Base-by-base conservation (phyloP, 257 asterid species). In the Fraxinus americana region DNA sequence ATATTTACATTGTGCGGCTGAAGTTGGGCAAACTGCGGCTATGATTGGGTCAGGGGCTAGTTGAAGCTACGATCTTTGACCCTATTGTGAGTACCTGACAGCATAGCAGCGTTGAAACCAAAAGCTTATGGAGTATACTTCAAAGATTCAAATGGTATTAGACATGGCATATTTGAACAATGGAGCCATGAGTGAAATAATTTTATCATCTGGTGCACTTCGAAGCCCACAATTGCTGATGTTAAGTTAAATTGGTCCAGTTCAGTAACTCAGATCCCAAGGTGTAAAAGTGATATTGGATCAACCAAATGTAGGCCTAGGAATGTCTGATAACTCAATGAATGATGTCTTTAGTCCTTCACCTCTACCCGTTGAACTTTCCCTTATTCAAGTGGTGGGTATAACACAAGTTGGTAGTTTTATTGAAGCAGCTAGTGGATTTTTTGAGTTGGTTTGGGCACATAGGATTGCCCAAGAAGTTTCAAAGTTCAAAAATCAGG, bases 311-410 rank as follows among this genome's bases (percentile, higher is more conserved):
- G 96, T 94, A 74, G 98, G 99, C 23, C 90, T 85, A 35, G 95
- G 89, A 38, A 88, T 94, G 92, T 75, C 94, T 0, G 99, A 94
- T 74, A 94, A 94, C 65, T 97, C 99, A 25, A 83, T 86, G 90
- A 94, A 90, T 67, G 86, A 85, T 3, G 39, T 92, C 17, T 7
- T 91, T 17, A 34, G 92, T 19, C 97, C 97, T 27, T 83, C 89
- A 3, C 86, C 85, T 0, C 81, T 71, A 41, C 86, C 90, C 6
- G 88, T 91, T 0, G 94, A 88, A 36, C 48, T 69, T 27, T 90
- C 98, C 14, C 88, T 86, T 0, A 74, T 83, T 54, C 83, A 92
- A 78, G 88, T 84, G 0, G 98, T 88, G 6, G 98, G 96, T 19
- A 90, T 94, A 11, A 81, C 91, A 2, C 67, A 76, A 4, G 71